Base-by-base conservation (phyloP, 2,329 filamentous ascomycete species). In the Penicillium occitanis region DNA sequence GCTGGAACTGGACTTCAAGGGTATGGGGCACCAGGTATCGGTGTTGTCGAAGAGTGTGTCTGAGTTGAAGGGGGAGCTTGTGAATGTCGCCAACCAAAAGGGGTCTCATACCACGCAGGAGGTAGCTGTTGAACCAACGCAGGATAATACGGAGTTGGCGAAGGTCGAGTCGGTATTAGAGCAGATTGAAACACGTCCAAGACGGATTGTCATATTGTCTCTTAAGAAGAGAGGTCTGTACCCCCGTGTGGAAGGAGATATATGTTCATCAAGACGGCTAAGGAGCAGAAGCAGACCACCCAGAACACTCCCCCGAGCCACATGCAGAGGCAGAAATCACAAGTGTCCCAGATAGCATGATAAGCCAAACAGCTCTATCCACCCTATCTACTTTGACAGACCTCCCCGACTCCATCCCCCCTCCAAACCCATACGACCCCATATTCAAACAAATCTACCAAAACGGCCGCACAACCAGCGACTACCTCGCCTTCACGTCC, bases 401-500 rank as follows among this genome's bases (percentile, higher is more conserved):
- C 5, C 5, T 44, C 35, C 50, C 60, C 5, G 50, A 42, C 50
- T 50, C 61, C 28, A 50, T 68, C 14, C 37, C 48, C n/a, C 10
- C 8, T 35, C 58, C 67, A 14, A 25, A 59, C 2, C 25, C 37
- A 8, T 25, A 57, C 42, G 63, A 46, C 25, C 11, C 11, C 8
- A 58, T 61, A n/a, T 64, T 68, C 37, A 50, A 25, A 14, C 13
- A 33, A 1, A 60, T 76, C 35, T 67, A 67, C 28, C 77, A 79
- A 51, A 64, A 69, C 19, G 57, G 33, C 8, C 68, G 68, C 37
- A 60, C 67, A 8, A 67, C 78, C 1, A 66, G 53, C 1, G 68
- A 70, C 0, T 79, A 79, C 61, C 68, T 76, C 35, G 66, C 69
- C 10, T 70, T 64, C 11, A 73, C 72, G 5, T 66, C 71, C 22